These are phyloP conservation scores for Pleurotus tuoliensis DNA, from an alignment of 768 basidiomycete genomes.

Conservation along the genomic window DNA sequence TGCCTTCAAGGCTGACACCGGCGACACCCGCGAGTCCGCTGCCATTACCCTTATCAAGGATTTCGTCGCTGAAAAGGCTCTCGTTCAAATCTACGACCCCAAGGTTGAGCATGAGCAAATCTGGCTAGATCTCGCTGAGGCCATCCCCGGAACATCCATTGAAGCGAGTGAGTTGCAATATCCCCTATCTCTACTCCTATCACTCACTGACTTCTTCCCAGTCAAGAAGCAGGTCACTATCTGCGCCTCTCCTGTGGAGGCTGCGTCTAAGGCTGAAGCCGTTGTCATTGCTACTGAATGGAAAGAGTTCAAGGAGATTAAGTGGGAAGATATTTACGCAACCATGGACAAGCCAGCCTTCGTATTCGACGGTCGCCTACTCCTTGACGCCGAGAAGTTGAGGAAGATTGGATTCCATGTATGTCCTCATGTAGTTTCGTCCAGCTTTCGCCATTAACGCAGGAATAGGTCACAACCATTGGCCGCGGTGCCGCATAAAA, in stretches of 20 bases:
- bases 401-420: slow-evolving; percentile 89
- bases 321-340: slow-evolving; percentile 84
- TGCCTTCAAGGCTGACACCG: slow-evolving; percentile 99
- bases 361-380: slow-evolving; percentile 89
- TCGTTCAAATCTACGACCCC: slow-evolving; percentile 89
- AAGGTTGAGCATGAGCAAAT: slow-evolving; percentile 85
- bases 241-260: slow-evolving; percentile 72
- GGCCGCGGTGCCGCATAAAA: slow-evolving; percentile 33
- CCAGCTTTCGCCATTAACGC: background rate
- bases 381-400: slow-evolving; percentile 79
- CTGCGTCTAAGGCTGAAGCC: slow-evolving; percentile 86
- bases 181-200: background rate
- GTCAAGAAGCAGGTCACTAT: slow-evolving; percentile 91
- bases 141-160: slow-evolving; percentile 57
- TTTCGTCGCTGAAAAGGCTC: slow-evolving; percentile 87
- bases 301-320: slow-evolving; percentile 92
- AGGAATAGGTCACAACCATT: slow-evolving; percentile 50
- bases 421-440: slow-evolving; percentile 14
- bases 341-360: slow-evolving; percentile 98
- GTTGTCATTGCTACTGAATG: slow-evolving; percentile 96
- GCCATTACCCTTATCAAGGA: slow-evolving; percentile 92
- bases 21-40: slow-evolving; percentile 97
- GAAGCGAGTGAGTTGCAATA: slow-evolving; percentile 56
- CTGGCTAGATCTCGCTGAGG: slow-evolving; percentile 75
- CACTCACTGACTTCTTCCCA: slow-evolving; percentile 21